These are phyloP conservation scores for Hypoxylon trugodes DNA, from an alignment of 495 filamentous ascomycete species.

Conservation along the genomic window DNA sequence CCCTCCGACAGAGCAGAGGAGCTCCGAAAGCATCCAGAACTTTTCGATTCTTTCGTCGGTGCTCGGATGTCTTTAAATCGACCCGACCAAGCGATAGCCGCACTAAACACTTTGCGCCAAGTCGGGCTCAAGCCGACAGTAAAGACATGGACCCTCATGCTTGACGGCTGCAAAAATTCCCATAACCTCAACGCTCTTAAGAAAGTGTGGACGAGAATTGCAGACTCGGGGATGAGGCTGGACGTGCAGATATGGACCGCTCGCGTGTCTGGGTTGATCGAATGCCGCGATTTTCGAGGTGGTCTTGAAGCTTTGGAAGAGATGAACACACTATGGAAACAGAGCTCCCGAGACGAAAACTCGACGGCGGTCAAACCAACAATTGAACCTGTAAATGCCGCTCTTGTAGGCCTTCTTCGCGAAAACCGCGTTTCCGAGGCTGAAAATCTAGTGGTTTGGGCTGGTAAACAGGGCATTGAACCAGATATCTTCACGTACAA, in stretches of 20 bases:
- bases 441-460: constrained; percentile 65
- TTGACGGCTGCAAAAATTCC: constrained; percentile 62
- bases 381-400: constrained; percentile 70
- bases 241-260: constrained; percentile 68
- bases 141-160: constrained; percentile 70
- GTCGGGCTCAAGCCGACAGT: constrained; percentile 59
- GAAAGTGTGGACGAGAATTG: constrained; percentile 66
- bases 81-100: constrained; percentile 59
- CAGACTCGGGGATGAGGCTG: constrained; percentile 58
- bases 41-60: constrained; percentile 66
- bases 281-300: constrained; percentile 51
- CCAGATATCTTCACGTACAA: constrained; percentile 75
- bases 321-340: constrained; percentile 64
- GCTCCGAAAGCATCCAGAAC: constrained; percentile 36
- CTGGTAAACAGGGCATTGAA: constrained; percentile 60
- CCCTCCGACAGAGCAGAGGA: constrained; percentile 28
- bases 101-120: constrained; percentile 67
- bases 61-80: constrained; percentile 59
- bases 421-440: constrained; percentile 45
- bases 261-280: constrained; percentile 67
- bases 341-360: constrained; percentile 40
- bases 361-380: constrained; percentile 60
- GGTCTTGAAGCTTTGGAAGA: constrained; percentile 67
- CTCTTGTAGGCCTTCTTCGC: constrained; percentile 54
- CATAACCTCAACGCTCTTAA: constrained; percentile 60